phyloP scores from a whole-genome alignment of 345 rosid species.

The Corymbia maculata region DNA sequence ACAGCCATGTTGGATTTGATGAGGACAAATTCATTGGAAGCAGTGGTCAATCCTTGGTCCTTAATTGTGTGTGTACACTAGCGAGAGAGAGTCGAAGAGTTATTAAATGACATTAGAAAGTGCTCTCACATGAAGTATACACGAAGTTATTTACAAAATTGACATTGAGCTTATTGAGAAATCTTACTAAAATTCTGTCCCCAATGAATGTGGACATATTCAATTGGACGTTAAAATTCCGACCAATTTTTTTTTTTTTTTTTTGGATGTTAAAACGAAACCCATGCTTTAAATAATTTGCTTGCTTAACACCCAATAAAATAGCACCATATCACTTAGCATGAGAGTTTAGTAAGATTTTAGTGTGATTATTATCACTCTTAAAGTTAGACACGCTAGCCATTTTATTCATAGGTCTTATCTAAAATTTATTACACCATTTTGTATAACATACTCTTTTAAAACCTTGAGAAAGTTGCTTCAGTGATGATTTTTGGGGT shows the following conservation, averaged over 20 bases:
- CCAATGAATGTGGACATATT: neutral
- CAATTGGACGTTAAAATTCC: neutral
- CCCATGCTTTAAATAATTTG: neutral
- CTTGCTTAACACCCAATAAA: neutral
- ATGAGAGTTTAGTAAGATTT: neutral
- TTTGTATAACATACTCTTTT: neutral
- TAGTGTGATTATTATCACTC: neutral
- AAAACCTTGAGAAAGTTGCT: neutral
- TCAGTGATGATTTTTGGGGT: neutral
- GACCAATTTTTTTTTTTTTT: too few relatives aligned
- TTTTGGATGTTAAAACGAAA: neutral
- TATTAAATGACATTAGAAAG: neutral
- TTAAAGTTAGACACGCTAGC: neutral
- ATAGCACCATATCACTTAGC: neutral
- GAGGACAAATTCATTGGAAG: slow-evolving; percentile 69
- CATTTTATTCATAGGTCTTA: neutral
- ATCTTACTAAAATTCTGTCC: neutral
- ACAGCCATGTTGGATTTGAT: slow-evolving; percentile 64
- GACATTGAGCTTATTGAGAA: neutral
- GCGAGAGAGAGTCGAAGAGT: neutral
- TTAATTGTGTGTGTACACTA: neutral
- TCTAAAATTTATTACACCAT: neutral
- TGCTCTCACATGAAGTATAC: neutral
- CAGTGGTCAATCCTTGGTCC: slow-evolving; percentile 4
- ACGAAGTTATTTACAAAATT: neutral